phyloP scores from a whole-genome alignment of 1,284 basidiomycete species.

The Cutaneotrichosporon cyanovorans region DNA sequence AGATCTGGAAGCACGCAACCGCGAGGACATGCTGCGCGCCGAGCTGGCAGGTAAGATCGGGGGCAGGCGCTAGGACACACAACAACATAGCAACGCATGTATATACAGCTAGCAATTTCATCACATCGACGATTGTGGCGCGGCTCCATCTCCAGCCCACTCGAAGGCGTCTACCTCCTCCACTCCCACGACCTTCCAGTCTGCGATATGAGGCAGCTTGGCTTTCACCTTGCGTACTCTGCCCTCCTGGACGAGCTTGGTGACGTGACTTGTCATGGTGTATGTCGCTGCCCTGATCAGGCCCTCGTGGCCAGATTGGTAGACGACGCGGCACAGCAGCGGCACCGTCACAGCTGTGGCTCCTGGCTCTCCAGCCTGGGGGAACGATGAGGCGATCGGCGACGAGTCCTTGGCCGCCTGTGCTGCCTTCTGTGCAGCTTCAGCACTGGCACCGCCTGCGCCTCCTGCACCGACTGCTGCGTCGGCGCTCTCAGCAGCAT shows the following conservation, averaged over 20 bases:
- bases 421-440: constrained; percentile 1
- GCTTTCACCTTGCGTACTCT: constrained; percentile 46
- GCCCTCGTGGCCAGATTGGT: constrained; percentile 30
- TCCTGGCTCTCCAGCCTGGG: background rate
- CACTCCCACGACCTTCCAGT: constrained; percentile 18
- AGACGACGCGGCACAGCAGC: constrained; percentile 29
- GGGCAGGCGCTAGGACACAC: constrained; percentile 27
- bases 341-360: constrained; percentile 15
- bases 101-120: no score
- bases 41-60: constrained; percentile 67
- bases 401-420: constrained; percentile 1
- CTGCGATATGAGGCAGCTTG: constrained; percentile 18
- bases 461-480: background rate
- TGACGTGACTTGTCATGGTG: constrained; percentile 25
- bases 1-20: constrained; percentile 72
- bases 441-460: constrained; percentile 4
- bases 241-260: constrained; percentile 54
- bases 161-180: constrained; percentile 29
- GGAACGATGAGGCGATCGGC: constrained; percentile 5
- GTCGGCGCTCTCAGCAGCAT: constrained; percentile 7
- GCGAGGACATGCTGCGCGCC: constrained; percentile 79
- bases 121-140: background rate
- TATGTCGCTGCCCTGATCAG: constrained; percentile 29
- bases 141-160: constrained; percentile 14
- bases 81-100: background rate